Conservation (phyloP, 805 yeast genomes). For the Candida silvicultrix region DNA sequence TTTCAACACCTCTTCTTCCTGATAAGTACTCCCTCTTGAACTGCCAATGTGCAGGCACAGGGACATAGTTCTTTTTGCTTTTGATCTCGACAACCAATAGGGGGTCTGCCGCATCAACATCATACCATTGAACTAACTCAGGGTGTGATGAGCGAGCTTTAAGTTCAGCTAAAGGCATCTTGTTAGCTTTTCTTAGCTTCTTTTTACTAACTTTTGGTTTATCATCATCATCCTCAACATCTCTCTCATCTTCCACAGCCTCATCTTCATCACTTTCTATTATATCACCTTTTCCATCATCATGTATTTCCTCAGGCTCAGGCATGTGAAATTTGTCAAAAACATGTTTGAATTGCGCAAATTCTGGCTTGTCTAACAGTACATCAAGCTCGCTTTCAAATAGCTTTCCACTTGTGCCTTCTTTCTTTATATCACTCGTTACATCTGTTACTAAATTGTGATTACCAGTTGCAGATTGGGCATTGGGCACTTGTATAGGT, state of each 20-base stretch:
- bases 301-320: constrained; percentile 10
- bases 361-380: constrained; percentile 23
- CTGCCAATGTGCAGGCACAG: constrained; percentile 84
- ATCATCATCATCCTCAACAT: constrained; percentile 8
- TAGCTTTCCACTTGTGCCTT: constrained; percentile 1
- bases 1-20: constrained; percentile 57
- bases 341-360: constrained; percentile 27
- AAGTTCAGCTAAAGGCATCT: constrained; percentile 60
- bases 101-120: constrained; percentile 82
- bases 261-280: constrained; percentile 26
- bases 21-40: constrained; percentile 68
- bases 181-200: constrained; percentile 44
- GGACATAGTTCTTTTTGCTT: constrained; percentile 56
- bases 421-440: constrained; percentile 2
- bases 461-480: not conserved
- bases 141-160: constrained; percentile 61
- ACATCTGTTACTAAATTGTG: not conserved
- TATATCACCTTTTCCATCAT: constrained; percentile 23
- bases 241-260: constrained; percentile 4
- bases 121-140: constrained; percentile 79
- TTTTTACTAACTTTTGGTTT: constrained; percentile 34
- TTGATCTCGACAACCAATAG: constrained; percentile 57
- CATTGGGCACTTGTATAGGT: not conserved
- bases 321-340: constrained; percentile 27
- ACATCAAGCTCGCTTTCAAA: constrained; percentile 20